A percentile compares a stretch with the other conserved stretches of the same genome.
Conservation (phyloP, 164 flowering plant genomes). For the Nelumbo lutea region DNA sequence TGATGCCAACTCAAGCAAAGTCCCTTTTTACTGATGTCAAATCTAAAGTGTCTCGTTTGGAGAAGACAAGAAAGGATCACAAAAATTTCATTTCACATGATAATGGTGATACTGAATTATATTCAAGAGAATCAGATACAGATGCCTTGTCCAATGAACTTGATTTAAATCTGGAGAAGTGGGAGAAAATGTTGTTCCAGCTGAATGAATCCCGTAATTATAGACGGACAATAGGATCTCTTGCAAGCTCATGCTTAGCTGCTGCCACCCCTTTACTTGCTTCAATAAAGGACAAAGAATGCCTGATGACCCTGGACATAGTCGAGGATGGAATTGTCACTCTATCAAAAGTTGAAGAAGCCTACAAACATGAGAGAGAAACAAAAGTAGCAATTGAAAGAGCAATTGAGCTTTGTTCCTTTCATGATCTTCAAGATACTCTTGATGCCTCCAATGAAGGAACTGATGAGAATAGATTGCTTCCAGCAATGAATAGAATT, state of each 20-base stretch:
- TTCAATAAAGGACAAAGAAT: slow-evolving; percentile 49
- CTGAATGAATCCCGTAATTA: slow-evolving; percentile 64
- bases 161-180: slow-evolving; percentile 31
- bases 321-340: slow-evolving; percentile 67
- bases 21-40: slow-evolving; percentile 31
- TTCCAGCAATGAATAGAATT: slow-evolving; percentile 89
- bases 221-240: slow-evolving; percentile 69
- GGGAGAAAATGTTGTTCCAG: slow-evolving; percentile 54
- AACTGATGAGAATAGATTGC: slow-evolving; percentile 78
- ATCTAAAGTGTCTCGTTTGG: slow-evolving; percentile 28
- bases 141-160: slow-evolving; percentile 6
- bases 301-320: slow-evolving; percentile 68
- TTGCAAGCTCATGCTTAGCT: slow-evolving; percentile 64
- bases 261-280: slow-evolving; percentile 74
- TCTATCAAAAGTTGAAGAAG: slow-evolving; percentile 87
- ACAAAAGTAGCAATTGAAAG: slow-evolving; percentile 48
- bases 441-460: slow-evolving; percentile 60
- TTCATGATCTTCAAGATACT: slow-evolving; percentile 58
- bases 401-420: slow-evolving; percentile 37
- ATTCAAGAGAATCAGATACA: slow-evolving; percentile 28
- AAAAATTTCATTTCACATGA: slow-evolving; percentile 10
- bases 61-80: slow-evolving; percentile 15
- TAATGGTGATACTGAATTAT: slow-evolving; percentile 14
- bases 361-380: slow-evolving; percentile 52
- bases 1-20: slow-evolving; percentile 45